Conservation (phyloP, 768 basidiomycete genomes). For the Guyanaporus albipodus region DNA sequence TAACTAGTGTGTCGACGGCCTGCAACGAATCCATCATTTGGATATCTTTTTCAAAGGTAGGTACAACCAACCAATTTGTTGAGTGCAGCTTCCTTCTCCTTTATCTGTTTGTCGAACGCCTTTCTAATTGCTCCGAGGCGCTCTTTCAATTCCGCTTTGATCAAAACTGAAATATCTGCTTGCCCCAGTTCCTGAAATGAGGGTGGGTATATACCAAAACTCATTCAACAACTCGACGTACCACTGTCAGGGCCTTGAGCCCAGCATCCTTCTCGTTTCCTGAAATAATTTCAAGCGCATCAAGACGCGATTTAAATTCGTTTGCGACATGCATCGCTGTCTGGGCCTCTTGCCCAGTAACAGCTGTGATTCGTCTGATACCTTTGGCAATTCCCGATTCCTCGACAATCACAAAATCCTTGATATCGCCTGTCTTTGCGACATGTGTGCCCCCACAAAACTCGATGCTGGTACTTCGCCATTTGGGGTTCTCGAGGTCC, state of each 20-base stretch:
- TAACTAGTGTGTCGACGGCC: slow-evolving; percentile 66
- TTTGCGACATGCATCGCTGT: slow-evolving; percentile 70
- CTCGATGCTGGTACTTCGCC: slow-evolving; percentile 89
- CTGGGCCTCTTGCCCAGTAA: slow-evolving; percentile 92
- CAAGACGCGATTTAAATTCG: slow-evolving; percentile 58
- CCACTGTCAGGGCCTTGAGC: slow-evolving; percentile 76
- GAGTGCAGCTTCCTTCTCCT: slow-evolving; percentile 71
- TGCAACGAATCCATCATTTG: slow-evolving; percentile 25
- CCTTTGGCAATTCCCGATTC: slow-evolving; percentile 99
- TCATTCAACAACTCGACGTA: slow-evolving; percentile 35
- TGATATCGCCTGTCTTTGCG: slow-evolving; percentile 94
- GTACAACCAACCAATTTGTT: slow-evolving; percentile 64
- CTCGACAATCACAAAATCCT: slow-evolving; percentile 90
- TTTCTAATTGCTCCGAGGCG: slow-evolving; percentile 69
- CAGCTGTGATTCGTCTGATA: slow-evolving; percentile 88
- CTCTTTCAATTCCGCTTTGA: slow-evolving; percentile 77
- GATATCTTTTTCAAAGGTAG: background rate
- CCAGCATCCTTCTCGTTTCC: slow-evolving; percentile 86
- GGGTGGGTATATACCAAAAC: background rate
- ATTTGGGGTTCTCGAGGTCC: slow-evolving; percentile 86
- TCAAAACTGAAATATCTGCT: slow-evolving; percentile 82
- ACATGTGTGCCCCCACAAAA: slow-evolving; percentile 99
- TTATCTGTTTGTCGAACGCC: slow-evolving; percentile 78
- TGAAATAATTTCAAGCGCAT: slow-evolving; percentile 50
- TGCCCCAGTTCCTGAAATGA: slow-evolving; percentile 74